Percentiles rank a stretch among this genome's conserved stretches.
These are phyloP conservation scores for Pterulicium gracile DNA, from an alignment of 1,284 basidiomycete genomes.

Conservation along the genomic window DNA sequence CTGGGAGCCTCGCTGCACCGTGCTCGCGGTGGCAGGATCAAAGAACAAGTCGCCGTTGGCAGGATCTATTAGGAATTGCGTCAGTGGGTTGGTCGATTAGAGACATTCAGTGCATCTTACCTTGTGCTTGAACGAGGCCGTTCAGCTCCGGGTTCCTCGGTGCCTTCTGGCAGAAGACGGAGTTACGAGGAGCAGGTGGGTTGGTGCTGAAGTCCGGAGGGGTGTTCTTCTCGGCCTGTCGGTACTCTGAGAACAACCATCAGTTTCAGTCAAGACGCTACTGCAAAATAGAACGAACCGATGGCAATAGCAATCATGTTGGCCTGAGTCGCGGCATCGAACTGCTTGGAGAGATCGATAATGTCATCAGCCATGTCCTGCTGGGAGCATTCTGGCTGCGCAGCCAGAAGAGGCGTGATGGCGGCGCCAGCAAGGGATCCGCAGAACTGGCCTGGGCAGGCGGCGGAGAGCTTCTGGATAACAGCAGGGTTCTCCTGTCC, in stretches of 20 bases:
- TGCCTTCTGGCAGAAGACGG: conserved; percentile 40
- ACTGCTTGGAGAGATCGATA: conserved; percentile 43
- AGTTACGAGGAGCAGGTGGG: conserved; percentile 36
- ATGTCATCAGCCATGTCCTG: conserved; percentile 51
- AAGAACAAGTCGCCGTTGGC: conserved; percentile 43
- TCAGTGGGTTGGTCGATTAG: neutral
- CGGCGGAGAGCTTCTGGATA: conserved; percentile 31
- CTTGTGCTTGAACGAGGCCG: conserved; percentile 37
- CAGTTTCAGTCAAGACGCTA: neutral
- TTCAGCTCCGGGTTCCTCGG: conserved; percentile 36
- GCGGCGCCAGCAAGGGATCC: conserved; percentile 37
- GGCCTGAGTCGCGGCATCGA: conserved; percentile 36
- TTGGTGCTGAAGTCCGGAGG: conserved; percentile 50
- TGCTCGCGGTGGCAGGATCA: conserved; percentile 33
- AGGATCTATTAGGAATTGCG: conserved; percentile 25
- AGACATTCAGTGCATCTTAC: neutral
- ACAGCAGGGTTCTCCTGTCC: conserved; percentile 40
- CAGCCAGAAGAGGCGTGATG: conserved; percentile 44
- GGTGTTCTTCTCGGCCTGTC: conserved; percentile 53
- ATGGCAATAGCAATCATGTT: conserved; percentile 45
- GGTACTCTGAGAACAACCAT: conserved; percentile 31
- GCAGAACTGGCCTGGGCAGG: conserved; percentile 41
- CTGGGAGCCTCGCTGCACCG: conserved; percentile 39
- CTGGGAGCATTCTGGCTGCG: conserved; percentile 44
- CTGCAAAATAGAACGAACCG: conserved; percentile 9